These are phyloP conservation scores for Lyophyllum decastes DNA, from an alignment of 768 basidiomycete genomes.

Conservation along the genomic window DNA sequence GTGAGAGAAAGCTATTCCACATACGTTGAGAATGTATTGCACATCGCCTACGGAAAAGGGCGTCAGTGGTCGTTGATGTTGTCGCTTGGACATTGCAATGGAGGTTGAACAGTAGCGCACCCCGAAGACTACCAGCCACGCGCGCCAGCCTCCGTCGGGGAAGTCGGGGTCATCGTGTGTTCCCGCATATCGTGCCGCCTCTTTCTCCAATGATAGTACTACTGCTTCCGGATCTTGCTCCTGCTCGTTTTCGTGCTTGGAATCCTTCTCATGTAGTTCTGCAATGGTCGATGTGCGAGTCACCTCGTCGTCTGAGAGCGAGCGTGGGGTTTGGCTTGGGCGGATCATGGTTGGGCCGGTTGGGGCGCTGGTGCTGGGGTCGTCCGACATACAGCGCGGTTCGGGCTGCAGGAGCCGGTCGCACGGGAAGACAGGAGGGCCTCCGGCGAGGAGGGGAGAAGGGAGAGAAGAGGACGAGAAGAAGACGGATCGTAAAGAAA, in stretches of 20 bases:
- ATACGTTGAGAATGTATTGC: conserved; percentile 47
- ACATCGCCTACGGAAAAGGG: conserved; percentile 41
- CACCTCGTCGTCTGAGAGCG: conserved; percentile 4
- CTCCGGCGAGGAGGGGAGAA: not conserved
- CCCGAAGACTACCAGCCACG: conserved; percentile 46
- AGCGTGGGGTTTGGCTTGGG: not conserved
- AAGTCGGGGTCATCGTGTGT: conserved; percentile 19
- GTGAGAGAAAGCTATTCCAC: not conserved
- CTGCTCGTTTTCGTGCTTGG: not conserved
- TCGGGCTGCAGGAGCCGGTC: not conserved
- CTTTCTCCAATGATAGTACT: not conserved
- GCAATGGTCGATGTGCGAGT: not conserved
- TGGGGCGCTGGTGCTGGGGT: not conserved
- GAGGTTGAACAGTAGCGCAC: conserved; percentile 24
- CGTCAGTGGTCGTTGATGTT: no score
- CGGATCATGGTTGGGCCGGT: not conserved
- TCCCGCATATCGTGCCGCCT: not conserved
- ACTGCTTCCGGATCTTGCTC: not conserved
- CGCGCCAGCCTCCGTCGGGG: conserved; percentile 45
- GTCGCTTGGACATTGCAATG: not conserved
- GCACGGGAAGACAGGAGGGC: not conserved
- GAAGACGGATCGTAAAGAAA: not conserved
- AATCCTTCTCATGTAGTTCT: not conserved
- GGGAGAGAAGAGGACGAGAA: not conserved
- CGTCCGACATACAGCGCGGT: not conserved